Percentiles rank a stretch among this genome's conserved stretches.
These are phyloP conservation scores for Aspergillus quadrilineatus DNA, from an alignment of 2,329 filamentous ascomycete genomes.

Conservation along the genomic window DNA sequence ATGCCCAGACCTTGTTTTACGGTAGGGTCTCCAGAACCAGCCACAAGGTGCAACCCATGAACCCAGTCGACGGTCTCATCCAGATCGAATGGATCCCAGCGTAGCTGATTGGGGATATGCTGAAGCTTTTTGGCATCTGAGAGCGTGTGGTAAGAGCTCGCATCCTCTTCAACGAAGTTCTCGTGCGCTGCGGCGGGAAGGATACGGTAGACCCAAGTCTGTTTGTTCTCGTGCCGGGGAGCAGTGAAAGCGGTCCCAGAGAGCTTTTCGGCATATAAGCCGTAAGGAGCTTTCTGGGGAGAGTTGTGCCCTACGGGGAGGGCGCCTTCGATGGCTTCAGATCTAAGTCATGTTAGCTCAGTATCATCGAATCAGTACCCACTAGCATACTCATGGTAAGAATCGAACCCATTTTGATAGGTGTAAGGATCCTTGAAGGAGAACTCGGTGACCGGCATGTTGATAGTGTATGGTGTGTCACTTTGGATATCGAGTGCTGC, in stretches of 20 bases:
- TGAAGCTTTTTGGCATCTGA: constrained; percentile 56
- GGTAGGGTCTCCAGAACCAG: constrained; percentile 75
- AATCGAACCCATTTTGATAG: constrained; percentile 77
- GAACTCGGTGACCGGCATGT: constrained; percentile 66
- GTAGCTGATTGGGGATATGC: constrained; percentile 76
- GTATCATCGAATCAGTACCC: neutral
- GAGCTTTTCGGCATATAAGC: constrained; percentile 79
- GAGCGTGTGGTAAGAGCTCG: constrained; percentile 47
- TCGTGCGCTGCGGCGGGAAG: constrained; percentile 63
- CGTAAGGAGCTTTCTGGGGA: constrained; percentile 74
- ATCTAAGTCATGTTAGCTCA: constrained; percentile 48
- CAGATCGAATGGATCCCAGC: constrained; percentile 76
- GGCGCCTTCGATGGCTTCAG: constrained; percentile 72
- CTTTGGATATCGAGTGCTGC: neutral
- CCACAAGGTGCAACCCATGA: constrained; percentile 68
- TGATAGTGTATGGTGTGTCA: constrained; percentile 12
- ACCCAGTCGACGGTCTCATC: constrained; percentile 69
- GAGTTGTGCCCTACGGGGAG: constrained; percentile 76
- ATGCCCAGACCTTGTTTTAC: constrained; percentile 78
- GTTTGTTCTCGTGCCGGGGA: constrained; percentile 66
- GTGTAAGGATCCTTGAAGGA: constrained; percentile 65
- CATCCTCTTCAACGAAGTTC: constrained; percentile 47
- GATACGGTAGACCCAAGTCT: constrained; percentile 71
- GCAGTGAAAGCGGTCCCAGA: constrained; percentile 72
- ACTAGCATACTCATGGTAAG: constrained; percentile 69